These are phyloP conservation scores for Acmispon strigosus DNA, from an alignment of 306 rosid genomes.

Conservation along the genomic window DNA sequence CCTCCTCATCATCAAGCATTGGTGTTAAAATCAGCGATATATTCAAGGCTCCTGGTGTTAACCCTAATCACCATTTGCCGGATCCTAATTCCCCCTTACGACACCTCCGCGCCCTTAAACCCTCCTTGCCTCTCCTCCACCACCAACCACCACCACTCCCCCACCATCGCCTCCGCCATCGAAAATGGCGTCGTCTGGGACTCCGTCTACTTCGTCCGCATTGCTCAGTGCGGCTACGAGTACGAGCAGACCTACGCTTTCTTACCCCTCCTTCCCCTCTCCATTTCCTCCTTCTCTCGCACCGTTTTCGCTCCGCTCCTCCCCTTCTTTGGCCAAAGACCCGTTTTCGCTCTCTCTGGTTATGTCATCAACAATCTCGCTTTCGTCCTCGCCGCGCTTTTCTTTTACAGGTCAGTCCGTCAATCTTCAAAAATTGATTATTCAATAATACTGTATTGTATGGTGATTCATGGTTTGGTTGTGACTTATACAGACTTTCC, in stretches of 20 bases:
- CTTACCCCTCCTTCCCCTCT: conserved; percentile 75
- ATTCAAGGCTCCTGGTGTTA: conserved; percentile 50
- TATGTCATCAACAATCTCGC: conserved; percentile 60
- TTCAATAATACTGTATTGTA: not conserved
- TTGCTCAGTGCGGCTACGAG: conserved; percentile 80
- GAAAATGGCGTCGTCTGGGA: conserved; percentile 83
- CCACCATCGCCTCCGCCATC: conserved; percentile 35
- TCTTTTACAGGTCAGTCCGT: conserved; percentile 68
- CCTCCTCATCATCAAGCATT: not conserved
- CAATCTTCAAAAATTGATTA: too few relatives aligned
- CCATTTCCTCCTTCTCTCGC: conserved; percentile 43
- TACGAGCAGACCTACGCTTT: conserved; percentile 87
- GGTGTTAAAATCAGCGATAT: conserved; percentile 50
- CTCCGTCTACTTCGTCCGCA: conserved; percentile 65
- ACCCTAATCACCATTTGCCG: conserved; percentile 53
- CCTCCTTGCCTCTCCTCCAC: conserved; percentile 31
- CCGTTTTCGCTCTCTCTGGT: conserved; percentile 60
- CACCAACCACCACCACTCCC: not conserved
- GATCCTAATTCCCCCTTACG: conserved; percentile 52
- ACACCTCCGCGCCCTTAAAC: conserved; percentile 79
- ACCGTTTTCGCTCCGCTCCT: conserved; percentile 39
- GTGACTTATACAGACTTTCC: conserved; percentile 54
- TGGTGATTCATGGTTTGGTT: conserved; percentile 6
- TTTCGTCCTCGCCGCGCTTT: conserved; percentile 59
- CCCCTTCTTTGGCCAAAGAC: conserved; percentile 47